Conservation (phyloP, 2,329 filamentous ascomycete species). For the Beauveria brongniartii region DNA sequence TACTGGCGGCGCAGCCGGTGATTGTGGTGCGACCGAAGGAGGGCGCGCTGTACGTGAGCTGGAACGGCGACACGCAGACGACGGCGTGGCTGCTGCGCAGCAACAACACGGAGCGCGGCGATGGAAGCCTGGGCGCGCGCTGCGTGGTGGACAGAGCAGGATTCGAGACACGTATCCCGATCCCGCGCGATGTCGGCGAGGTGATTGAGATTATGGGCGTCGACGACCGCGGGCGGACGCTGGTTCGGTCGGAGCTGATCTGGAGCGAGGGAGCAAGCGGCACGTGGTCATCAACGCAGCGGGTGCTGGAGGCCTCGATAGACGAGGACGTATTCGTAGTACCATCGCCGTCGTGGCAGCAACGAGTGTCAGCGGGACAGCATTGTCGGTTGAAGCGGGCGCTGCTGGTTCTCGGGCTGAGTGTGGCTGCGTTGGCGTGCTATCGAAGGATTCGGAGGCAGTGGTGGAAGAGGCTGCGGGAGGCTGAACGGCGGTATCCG, state of each 20-base stretch:
- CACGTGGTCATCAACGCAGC: not conserved
- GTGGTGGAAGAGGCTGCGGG: not conserved
- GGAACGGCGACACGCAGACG: conserved; percentile 44
- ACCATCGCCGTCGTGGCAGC: not conserved
- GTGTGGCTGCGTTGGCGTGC: not conserved
- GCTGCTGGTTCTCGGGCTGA: not conserved
- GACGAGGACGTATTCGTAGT: not conserved
- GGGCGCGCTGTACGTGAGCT: conserved; percentile 38
- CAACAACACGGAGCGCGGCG: conserved; percentile 2
- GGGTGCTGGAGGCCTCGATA: not conserved
- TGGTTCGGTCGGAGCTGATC: conserved; percentile 16
- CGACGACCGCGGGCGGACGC: conserved; percentile 15
- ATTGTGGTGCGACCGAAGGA: conserved; percentile 18
- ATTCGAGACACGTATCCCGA: conserved; percentile 17
- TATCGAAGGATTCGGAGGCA: not conserved
- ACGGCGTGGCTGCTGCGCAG: conserved; percentile 33
- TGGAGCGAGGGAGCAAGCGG: not conserved
- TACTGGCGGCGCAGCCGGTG: conserved; percentile 26
- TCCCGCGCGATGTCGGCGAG: conserved; percentile 14
- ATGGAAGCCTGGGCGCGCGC: conserved; percentile 11
- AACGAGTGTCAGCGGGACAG: not conserved
- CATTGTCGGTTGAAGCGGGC: not conserved
- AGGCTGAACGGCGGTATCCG: not conserved
- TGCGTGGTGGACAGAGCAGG: conserved; percentile 11
- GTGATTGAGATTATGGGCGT: conserved; percentile 17